Conservation (phyloP, 2,329 filamentous ascomycete genomes). For the Aspergillus sclerotialis region DNA sequence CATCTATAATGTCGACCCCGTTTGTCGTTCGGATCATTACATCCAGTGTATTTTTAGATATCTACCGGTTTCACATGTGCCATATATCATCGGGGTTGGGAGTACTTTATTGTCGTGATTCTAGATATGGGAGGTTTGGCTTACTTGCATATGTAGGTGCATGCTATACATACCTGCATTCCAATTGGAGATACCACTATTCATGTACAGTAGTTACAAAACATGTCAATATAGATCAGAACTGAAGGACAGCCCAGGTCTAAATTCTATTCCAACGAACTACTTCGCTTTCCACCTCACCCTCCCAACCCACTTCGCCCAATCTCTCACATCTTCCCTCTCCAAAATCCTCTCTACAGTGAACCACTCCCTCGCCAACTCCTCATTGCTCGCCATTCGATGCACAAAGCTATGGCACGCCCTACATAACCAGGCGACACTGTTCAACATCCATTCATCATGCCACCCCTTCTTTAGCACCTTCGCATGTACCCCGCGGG, state of each 20-base stretch:
- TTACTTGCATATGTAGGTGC: not conserved
- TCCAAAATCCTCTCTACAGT: constrained; percentile 64
- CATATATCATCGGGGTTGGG: not conserved
- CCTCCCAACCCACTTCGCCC: constrained; percentile 64
- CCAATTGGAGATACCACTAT: constrained; percentile 1
- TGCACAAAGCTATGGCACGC: constrained; percentile 82
- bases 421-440: constrained; percentile 78
- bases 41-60: constrained; percentile 7
- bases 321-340: constrained; percentile 64
- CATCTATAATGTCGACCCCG: constrained; percentile 24
- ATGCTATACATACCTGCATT: no score
- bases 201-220: constrained; percentile 7
- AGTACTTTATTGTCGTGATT: constrained; percentile 1
- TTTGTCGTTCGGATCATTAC: not conserved
- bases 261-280: no score
- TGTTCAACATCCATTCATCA: constrained; percentile 64
- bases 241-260: no score
- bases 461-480: constrained; percentile 75
- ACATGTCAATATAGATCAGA: no score
- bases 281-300: constrained; percentile 65
- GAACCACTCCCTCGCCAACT: constrained; percentile 64
- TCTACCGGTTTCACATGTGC: not conserved
- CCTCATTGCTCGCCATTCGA: constrained; percentile 66
- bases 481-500: constrained; percentile 68
- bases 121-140: not conserved